phyloP scores from a whole-genome alignment of 2,329 filamentous ascomycete genomes.

The Sclerotinia trifoliorum region DNA sequence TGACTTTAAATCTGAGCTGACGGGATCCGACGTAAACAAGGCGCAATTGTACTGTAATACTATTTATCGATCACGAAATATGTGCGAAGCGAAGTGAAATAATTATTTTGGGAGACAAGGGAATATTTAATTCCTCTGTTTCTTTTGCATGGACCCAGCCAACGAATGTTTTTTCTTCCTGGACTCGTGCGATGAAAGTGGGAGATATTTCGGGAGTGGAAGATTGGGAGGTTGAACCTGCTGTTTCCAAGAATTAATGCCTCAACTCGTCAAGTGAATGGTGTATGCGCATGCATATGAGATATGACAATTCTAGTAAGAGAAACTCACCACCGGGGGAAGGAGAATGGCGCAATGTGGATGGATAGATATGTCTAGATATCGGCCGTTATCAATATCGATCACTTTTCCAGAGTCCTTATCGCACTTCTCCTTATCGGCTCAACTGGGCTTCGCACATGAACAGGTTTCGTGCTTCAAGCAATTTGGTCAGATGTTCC shows the following conservation, averaged over 20 bases:
- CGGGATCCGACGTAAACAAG: not conserved
- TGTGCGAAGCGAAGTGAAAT: conserved; percentile 1
- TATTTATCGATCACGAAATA: not conserved
- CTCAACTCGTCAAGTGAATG: not conserved
- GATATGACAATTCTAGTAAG: not conserved
- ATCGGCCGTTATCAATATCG: not conserved
- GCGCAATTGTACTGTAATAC: not conserved
- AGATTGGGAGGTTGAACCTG: not conserved
- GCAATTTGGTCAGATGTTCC: conserved; percentile 8
- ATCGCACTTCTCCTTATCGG: conserved; percentile 15
- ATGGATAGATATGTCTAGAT: not conserved
- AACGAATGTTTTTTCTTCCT: conserved; percentile 9
- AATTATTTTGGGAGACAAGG: conserved; percentile 13
- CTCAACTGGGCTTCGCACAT: conserved; percentile 8
- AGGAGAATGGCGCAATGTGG: not conserved
- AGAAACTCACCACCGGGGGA: conserved; percentile 1
- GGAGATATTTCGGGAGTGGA: not conserved
- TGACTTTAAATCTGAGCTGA: conserved; percentile 12
- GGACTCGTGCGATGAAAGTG: not conserved
- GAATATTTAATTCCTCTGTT: conserved; percentile 7
- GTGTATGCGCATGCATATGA: not conserved
- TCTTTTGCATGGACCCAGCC: not conserved
- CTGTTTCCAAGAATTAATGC: conserved; percentile 2
- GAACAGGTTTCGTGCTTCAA: conserved; percentile 12
- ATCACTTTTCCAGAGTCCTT: conserved; percentile 1